Evolutionary conservation across 495 filamentous ascomycete genomes (phyloP).

Genomic region (Elaphomyces granulatus): DNA sequence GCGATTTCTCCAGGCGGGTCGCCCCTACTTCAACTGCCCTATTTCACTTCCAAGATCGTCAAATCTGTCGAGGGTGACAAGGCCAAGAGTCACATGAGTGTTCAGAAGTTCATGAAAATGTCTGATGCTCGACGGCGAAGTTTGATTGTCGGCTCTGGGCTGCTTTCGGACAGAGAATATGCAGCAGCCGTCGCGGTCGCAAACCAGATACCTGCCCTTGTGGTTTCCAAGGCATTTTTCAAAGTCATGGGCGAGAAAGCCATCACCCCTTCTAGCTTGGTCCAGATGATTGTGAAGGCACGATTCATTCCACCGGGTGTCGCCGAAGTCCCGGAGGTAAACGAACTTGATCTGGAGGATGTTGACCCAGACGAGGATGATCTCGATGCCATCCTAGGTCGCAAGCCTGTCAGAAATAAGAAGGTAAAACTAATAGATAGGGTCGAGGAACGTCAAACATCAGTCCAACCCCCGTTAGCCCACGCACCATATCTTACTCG

Average conservation of each 20-base stretch:
- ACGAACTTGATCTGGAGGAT: conserved; percentile 71
- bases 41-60: conserved; percentile 65
- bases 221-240: conserved; percentile 93
- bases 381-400: conserved; percentile 70
- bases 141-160: conserved; percentile 49
- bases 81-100: conserved; percentile 54
- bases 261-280: conserved; percentile 83
- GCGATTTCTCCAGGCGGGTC: conserved; percentile 69
- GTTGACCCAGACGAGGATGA: conserved; percentile 89
- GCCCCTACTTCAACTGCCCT: conserved; percentile 81
- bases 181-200: conserved; percentile 57
- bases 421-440: conserved; percentile 41
- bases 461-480: conserved; percentile 64
- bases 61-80: conserved; percentile 59
- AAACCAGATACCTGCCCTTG: conserved; percentile 63
- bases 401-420: conserved; percentile 47
- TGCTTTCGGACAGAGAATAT: conserved; percentile 66
- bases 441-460: conserved; percentile 35
- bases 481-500: conserved; percentile 79
- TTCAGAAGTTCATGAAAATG: conserved; percentile 79
- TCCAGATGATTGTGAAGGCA: conserved; percentile 90
- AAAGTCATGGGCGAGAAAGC: conserved; percentile 91
- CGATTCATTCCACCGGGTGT: conserved; percentile 77
- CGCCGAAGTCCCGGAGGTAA: conserved; percentile 51
- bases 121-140: conserved; percentile 59